These are phyloP conservation scores for Hanseniaspora thailandica DNA, from an alignment of 805 yeast species.

Conservation along the genomic window DNA sequence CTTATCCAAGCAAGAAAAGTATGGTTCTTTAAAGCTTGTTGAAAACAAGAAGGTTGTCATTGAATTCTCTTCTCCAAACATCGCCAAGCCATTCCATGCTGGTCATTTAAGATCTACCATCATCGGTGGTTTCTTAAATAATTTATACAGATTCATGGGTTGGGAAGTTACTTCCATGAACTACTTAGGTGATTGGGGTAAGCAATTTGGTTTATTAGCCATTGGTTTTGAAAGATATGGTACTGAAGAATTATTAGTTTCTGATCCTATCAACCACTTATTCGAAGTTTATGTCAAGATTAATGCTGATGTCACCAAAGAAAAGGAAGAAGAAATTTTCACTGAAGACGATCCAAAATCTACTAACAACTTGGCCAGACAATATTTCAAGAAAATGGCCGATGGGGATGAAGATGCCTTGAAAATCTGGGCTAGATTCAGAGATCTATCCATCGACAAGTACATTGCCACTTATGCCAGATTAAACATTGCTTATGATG, in stretches of 20 bases:
- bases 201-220: slow-evolving; percentile 92
- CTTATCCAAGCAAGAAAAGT: slow-evolving; percentile 44
- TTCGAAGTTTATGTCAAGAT: slow-evolving; percentile 86
- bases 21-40: slow-evolving; percentile 69
- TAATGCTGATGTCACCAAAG: slow-evolving; percentile 58
- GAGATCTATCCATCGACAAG: slow-evolving; percentile 78
- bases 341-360: slow-evolving; percentile 31
- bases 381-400: slow-evolving; percentile 82
- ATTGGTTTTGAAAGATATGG: slow-evolving; percentile 87
- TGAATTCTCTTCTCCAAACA: slow-evolving; percentile 95
- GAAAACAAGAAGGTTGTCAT: slow-evolving; percentile 48
- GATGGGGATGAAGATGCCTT: slow-evolving; percentile 78
- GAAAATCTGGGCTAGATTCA: slow-evolving; percentile 70
- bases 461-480: slow-evolving; percentile 84
- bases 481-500: slow-evolving; percentile 76
- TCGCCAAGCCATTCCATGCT: slow-evolving; percentile 99
- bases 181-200: slow-evolving; percentile 99
- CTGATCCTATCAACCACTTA: slow-evolving; percentile 85
- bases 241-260: slow-evolving; percentile 51
- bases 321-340: slow-evolving; percentile 35
- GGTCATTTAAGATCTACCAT: slow-evolving; percentile 97
- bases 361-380: slow-evolving; percentile 76
- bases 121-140: slow-evolving; percentile 89
- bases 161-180: slow-evolving; percentile 88
- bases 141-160: slow-evolving; percentile 79